Percentiles rank a stretch among this genome's conserved stretches.
Evolutionary conservation across 306 rosid genomes (phyloP).

Genomic region (apple (Malus domestica)): ASM211411v1 NC_041791.1:29540001-29540500

Average conservation of each 20-base stretch:
- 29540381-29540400: too few species aligned
- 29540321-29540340: too few species aligned
- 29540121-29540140: neutral
- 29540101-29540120: constrained; percentile 16
- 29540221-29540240: neutral
- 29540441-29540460: too few species aligned
- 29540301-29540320: too few species aligned
- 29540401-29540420: too few species aligned
- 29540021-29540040: constrained; percentile 56
- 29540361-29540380: too few species aligned
- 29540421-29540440: too few species aligned
- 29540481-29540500: too few species aligned
- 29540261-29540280: too few species aligned
- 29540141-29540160: neutral
- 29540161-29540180: neutral
- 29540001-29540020: constrained; percentile 47
- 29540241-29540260: neutral
- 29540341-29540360: too few species aligned
- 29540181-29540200: neutral
- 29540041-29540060: constrained; percentile 66
- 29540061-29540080: constrained; percentile 50
- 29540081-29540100: constrained; percentile 28
- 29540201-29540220: neutral
- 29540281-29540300: too few species aligned
- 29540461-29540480: too few species aligned